phyloP scores from a whole-genome alignment of 345 rosid genomes.

The Murraya koenigii region DNA sequence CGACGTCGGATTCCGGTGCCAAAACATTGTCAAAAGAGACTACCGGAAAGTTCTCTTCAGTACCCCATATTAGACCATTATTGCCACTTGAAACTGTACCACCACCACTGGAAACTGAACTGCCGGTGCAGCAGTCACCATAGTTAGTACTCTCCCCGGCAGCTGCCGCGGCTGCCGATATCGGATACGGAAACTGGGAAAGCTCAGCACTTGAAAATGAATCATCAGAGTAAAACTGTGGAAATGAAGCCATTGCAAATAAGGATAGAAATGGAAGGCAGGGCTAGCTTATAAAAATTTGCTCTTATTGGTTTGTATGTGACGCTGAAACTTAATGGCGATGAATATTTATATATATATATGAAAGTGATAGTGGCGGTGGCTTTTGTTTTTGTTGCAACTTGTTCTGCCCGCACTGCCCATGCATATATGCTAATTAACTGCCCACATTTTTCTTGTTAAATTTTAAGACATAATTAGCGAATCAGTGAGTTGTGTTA shows the following conservation, averaged over 20 bases:
- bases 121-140: neutral
- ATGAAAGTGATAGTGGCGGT: neutral
- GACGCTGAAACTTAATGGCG: neutral
- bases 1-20: slow-evolving; percentile 20
- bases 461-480: slow-evolving; percentile 8
- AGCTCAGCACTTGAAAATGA: slow-evolving; percentile 32
- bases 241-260: slow-evolving; percentile 44
- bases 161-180: neutral
- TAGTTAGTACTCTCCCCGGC: neutral
- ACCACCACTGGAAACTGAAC: neutral
- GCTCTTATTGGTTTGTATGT: neutral
- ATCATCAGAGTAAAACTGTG: slow-evolving; percentile 44
- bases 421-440: neutral
- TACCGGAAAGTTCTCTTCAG: slow-evolving; percentile 6
- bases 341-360: slow-evolving; percentile 2
- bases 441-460: neutral
- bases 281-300: neutral
- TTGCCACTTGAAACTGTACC: neutral
- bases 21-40: slow-evolving; percentile 15
- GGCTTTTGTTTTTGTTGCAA: slow-evolving; percentile 8
- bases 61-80: slow-evolving; percentile 18
- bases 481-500: neutral
- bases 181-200: slow-evolving; percentile 28
- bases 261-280: slow-evolving; percentile 41
- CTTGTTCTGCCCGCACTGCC: slow-evolving; percentile 14